Evolutionary conservation across 2,329 filamentous ascomycete genomes (phyloP), one percentile per base, ranked within the genome.

Genomic region (Pseudodiploospora longispora): DNA sequence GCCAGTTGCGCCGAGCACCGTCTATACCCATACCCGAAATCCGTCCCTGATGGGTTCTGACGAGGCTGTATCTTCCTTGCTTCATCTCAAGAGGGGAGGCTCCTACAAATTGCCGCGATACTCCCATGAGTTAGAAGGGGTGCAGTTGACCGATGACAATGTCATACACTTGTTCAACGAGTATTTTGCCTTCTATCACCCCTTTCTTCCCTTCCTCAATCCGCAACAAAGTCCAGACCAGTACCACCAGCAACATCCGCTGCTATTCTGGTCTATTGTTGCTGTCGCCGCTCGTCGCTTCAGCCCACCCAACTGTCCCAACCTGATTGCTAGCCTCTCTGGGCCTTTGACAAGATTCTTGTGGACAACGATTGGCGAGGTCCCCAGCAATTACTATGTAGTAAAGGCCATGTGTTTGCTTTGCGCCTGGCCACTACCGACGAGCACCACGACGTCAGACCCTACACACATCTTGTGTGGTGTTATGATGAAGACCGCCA

Each of bases 261-360:
- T 95, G 10, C 75, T 95, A 1, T 95, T 95, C 64, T 95, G 89
- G 89, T 78, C 85, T 39, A 83, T 91, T 47, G 71, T 90, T 38
- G 78, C 84, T 32, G 82, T 89, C 44, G 85, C 85, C 27, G 80
- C 85, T 36, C 79, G 86, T 41, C 81, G 85, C 34, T 89, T 83
- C 57, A 70, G 72, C 36, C 66, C 71, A 1, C 48, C 54, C 36
- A 65, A 61, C 41, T 82, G 85, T 48, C 76, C 76, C 1, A 73
- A 71, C 10, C 70, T 90, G 30, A 72, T 91, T 43, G 79, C 76
- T 38, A 78, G 81, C 44, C 70, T 91, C 6, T 80, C 84, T 27
- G 78, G 78, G 0, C 80, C 80, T 28, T 65, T 90, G 52, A 85
- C 82, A 9, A 74, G 82, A 51, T 70, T 90, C 51, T 69, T 91